Evolutionary conservation across 2,329 filamentous ascomycete genomes (phyloP).

Genomic region (Colletotrichum sidae): DNA sequence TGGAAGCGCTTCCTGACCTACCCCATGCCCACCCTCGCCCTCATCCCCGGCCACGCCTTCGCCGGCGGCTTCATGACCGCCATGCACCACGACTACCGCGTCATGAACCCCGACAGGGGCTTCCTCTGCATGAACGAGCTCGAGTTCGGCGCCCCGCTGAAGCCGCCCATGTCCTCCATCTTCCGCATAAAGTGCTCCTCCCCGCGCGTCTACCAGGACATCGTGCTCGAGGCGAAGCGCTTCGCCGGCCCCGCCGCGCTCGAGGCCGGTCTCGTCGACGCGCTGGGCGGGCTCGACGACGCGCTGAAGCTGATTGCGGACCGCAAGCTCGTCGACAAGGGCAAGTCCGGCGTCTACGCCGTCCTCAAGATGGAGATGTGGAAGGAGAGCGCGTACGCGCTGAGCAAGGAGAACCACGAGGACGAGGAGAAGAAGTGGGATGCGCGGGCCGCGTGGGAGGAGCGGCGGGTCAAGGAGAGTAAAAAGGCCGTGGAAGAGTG

Average conservation of each 20-base stretch:
- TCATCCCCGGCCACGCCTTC: slow-evolving; percentile 84
- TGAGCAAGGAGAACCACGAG: slow-evolving; percentile 65
- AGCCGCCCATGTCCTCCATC: slow-evolving; percentile 78
- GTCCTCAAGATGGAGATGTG: slow-evolving; percentile 82
- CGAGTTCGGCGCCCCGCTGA: slow-evolving; percentile 81
- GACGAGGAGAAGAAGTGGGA: slow-evolving; percentile 62
- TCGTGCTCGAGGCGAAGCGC: slow-evolving; percentile 80
- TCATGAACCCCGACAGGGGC: slow-evolving; percentile 78
- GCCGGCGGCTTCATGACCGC: slow-evolving; percentile 85
- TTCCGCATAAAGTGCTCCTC: slow-evolving; percentile 75
- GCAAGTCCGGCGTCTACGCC: slow-evolving; percentile 75
- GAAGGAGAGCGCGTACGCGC: slow-evolving; percentile 69
- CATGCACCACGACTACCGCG: slow-evolving; percentile 86
- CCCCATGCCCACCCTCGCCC: slow-evolving; percentile 85
- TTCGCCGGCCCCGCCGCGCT: slow-evolving; percentile 74
- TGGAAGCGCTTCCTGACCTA: slow-evolving; percentile 72
- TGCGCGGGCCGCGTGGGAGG: slow-evolving; percentile 54
- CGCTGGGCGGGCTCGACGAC: slow-evolving; percentile 72
- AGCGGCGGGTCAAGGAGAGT: slow-evolving; percentile 58
- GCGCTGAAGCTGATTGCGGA: slow-evolving; percentile 69
- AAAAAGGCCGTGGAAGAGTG: slow-evolving; percentile 61
- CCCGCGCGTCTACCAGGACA: slow-evolving; percentile 66
- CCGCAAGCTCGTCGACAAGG: slow-evolving; percentile 70
- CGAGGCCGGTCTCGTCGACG: slow-evolving; percentile 76
- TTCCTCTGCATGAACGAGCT: slow-evolving; percentile 86